Evolutionary conservation across 225 moss, liverwort and hornwort species (phyloP), one percentile per base, ranked within the genome.

Genomic region (Sphagnum contortum): DNA sequence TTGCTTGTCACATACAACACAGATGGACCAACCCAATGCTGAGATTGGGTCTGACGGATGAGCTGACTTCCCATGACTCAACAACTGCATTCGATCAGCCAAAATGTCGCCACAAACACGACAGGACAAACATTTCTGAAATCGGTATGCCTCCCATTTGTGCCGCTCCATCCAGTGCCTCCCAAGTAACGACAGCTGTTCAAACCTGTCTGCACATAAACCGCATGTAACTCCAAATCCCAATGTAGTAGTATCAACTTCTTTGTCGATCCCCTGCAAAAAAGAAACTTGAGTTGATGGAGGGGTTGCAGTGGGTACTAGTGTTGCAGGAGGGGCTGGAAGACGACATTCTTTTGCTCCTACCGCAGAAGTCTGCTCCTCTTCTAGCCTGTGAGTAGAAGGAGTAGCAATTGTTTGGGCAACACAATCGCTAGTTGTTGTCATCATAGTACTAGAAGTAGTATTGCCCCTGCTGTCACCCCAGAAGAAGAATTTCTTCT

Each of bases 121-220:
- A 68, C 94, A 94, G 12, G 84, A 80, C 72, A 88, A 65, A 66
- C 71, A 82, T 68, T 91, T 94, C 59, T 89, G 86, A 72, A 94
- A 91, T 3, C 85, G 52, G 50, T 72, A 67, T 11, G 87, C 81
- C 71, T 91, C 94, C 65, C 68, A 77, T 64, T 76, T 83, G 74
- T 94, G 94, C 47, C 70, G 57, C 61, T 81, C 81, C 80, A 75
- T 83, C 94, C 91, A 94, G 66, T 94, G 94, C 64, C 65, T 85
- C 69, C 88, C 88, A 71, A 94, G 87, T 47, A 74, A 57, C 55
- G 76, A 77, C 60, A 79, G 74, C 64, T 67, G 77, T 65, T 67
- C 68, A 71, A 83, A 85, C 6, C 64, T 73, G 57, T 81, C 57
- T 68, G 73, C 81, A 64, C 94, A 94, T 73, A 94, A 77, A 75